Evolutionary conservation across 441 rosid species (phyloP), one percentile per base, ranked within the genome.

Genomic region (Euphorbia schlechtendalii): DNA sequence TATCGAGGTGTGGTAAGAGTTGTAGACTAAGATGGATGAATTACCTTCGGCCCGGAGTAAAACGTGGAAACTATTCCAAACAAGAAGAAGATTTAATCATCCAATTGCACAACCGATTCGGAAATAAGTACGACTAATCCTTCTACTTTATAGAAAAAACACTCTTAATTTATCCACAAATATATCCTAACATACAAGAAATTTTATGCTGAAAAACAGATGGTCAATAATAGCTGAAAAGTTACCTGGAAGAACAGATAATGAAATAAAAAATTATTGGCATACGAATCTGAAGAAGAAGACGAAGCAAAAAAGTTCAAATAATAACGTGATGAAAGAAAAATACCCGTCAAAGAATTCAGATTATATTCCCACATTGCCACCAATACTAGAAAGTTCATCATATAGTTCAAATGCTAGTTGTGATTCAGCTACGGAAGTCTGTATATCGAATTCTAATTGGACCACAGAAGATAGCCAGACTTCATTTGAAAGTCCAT

Each of bases 1-100:
- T 86, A 30, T 61, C 77, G 58, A 81, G 89, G 71, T 74, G 82
- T n/a, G 91, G 92, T 21, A 86, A 86, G 73, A 84, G 91, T 71
- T 84, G 88, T 74, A 76, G 92, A 41, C 55, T 84, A 84, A n/a
- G n/a, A n/a, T n/a, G n/a, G n/a, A n/a, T n/a, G n/a, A n/a, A n/a
- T n/a, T n/a, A n/a, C n/a, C n/a, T 86, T 41, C 71, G 79, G 18
- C 86, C 92, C 1, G 79, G 78, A 30, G 70, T 86, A 15, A 77
- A 80, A 43, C 82, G 74, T 63, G 88, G 92, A 21, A 76, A 69
- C 70, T 81, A 61, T 77, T 72, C 79, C 0, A 56, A 64, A 58
- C 80, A 81, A 66, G 92, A 86, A 63, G 81, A 81, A 61, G 79
- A 69, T 54, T 32, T 78, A 58, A 86, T 84, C 71, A 38, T 77